Conservation (phyloP, 192 early-diverging fungal genomes). For the Lobosporangium transversale region DNA sequence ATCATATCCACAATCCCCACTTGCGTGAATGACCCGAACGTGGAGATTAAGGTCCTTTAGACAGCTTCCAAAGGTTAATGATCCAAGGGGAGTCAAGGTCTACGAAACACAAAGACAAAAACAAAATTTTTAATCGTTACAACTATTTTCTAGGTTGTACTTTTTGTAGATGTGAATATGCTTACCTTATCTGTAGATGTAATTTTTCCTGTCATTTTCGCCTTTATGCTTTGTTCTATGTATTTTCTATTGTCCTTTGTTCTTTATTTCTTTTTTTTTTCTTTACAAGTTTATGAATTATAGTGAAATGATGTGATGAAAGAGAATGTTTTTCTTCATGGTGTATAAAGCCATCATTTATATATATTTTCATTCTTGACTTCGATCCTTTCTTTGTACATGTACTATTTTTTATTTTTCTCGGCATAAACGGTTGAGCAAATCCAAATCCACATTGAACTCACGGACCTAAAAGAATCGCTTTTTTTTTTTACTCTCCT, state of each 20-base stretch:
- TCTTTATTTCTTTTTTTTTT: too few species aligned
- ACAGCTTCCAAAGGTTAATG: not conserved
- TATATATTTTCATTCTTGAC: not conserved
- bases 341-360: not conserved
- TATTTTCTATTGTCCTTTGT: not conserved
- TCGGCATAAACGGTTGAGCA: not conserved
- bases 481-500: not conserved
- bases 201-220: too few species aligned
- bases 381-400: not conserved
- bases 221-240: too few species aligned
- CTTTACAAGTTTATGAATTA: too few species aligned
- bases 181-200: too few species aligned
- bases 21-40: not conserved
- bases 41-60: not conserved
- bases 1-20: not conserved
- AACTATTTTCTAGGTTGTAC: not conserved
- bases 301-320: too few species aligned
- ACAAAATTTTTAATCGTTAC: not conserved
- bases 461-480: not conserved
- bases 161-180: too few species aligned
- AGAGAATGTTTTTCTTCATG: too few species aligned
- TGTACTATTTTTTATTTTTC: not conserved
- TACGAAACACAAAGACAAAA: too few species aligned
- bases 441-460: not conserved
- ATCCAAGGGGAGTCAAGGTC: too few species aligned